phyloP scores from a whole-genome alignment of 176 grass and related monocot genomes.

The Aegilops tauschii region DNA sequence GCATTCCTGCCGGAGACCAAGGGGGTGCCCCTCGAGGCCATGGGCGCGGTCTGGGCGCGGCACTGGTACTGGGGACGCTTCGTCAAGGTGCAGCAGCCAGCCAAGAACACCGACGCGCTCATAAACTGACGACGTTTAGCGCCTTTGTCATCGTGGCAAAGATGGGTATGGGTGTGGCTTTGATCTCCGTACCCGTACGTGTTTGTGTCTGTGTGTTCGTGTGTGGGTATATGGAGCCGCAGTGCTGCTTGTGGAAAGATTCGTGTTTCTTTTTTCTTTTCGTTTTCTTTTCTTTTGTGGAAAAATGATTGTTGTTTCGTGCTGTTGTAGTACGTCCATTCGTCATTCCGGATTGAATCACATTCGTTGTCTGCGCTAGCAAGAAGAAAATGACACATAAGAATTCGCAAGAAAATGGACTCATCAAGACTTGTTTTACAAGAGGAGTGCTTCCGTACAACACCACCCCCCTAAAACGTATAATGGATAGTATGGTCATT shows the following conservation, averaged over 20 bases:
- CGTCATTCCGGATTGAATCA: not conserved
- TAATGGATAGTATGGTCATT: too few species aligned
- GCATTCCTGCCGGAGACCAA: constrained; percentile 66
- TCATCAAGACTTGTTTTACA: not conserved
- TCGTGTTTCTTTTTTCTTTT: not conserved
- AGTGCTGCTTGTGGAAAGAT: not conserved
- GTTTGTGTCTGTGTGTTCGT: not conserved
- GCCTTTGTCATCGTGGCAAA: not conserved
- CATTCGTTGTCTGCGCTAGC: not conserved
- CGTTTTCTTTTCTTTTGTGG: too few species aligned
- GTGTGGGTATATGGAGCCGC: not conserved
- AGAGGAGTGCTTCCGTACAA: too few species aligned
- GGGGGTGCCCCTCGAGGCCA: constrained; percentile 57
- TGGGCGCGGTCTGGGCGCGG: constrained; percentile 42
- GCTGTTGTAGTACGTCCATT: not conserved
- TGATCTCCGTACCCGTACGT: not conserved
- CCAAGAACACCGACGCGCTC: constrained; percentile 7
- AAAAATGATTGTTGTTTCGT: not conserved
- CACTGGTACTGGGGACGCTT: constrained; percentile 67
- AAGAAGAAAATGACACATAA: not conserved
- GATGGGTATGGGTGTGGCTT: not conserved
- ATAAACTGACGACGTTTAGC: not conserved
- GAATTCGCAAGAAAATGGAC: not conserved
- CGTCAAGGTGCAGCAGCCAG: not conserved
- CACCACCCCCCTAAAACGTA: too few species aligned